phyloP scores from a whole-genome alignment of 2,329 filamentous ascomycete genomes.

The Onygena corvina region DNA sequence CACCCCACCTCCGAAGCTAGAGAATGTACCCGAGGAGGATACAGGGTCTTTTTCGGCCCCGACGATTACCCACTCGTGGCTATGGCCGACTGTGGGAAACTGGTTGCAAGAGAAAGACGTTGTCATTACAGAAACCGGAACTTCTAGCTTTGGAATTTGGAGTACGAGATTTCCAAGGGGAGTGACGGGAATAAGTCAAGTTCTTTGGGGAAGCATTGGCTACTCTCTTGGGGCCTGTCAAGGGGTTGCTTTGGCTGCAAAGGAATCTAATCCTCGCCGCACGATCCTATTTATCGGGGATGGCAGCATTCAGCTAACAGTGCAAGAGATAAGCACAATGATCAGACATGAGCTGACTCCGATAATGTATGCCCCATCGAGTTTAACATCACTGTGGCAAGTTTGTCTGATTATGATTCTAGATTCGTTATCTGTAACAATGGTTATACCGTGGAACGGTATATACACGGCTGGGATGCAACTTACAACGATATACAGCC shows the following conservation, averaged over 20 bases:
- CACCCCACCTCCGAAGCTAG: constrained; percentile 42
- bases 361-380: constrained; percentile 50
- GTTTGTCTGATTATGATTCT: not conserved
- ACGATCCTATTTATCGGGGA: constrained; percentile 76
- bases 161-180: constrained; percentile 41
- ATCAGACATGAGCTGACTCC: constrained; percentile 57
- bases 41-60: constrained; percentile 22
- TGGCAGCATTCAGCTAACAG: constrained; percentile 72
- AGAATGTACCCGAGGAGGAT: constrained; percentile 37
- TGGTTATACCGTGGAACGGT: constrained; percentile 74
- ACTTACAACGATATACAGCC: constrained; percentile 63
- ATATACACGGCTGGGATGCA: constrained; percentile 67
- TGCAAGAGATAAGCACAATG: constrained; percentile 72
- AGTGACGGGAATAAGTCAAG: constrained; percentile 38
- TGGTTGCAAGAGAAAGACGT: constrained; percentile 44
- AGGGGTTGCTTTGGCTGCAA: constrained; percentile 43
- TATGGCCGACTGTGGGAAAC: constrained; percentile 38
- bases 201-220: constrained; percentile 50
- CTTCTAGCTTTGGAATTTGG: constrained; percentile 43
- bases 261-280: constrained; percentile 34
- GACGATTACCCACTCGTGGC: constrained; percentile 38
- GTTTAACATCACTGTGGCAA: not conserved
- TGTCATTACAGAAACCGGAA: constrained; percentile 48
- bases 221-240: constrained; percentile 49
- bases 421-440: constrained; percentile 68